phyloP scores from a whole-genome alignment of 805 yeast genomes.

The Metschnikowia matae region DNA sequence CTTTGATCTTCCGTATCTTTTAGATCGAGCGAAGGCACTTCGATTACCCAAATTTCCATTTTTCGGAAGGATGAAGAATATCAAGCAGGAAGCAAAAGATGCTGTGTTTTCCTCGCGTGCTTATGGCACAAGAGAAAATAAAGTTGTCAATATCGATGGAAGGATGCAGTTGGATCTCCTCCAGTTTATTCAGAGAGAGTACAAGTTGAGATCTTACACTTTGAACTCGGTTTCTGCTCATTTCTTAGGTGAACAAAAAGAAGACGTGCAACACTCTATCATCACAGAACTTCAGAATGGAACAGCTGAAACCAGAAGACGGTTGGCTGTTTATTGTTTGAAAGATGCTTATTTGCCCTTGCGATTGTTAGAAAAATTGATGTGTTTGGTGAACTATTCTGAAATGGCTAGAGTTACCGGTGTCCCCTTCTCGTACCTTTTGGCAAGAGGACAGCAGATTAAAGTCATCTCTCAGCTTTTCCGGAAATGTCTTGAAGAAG shows the following conservation, averaged over 20 bases:
- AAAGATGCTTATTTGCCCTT: conserved; percentile 94
- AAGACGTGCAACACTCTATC: conserved; percentile 96
- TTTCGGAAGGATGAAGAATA: conserved; percentile 70
- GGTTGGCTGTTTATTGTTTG: conserved; percentile 94
- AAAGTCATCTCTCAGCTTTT: conserved; percentile 94
- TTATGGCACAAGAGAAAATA: conserved; percentile 92
- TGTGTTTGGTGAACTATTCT: conserved; percentile 95
- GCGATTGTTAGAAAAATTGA: conserved; percentile 81
- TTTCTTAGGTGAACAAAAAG: conserved; percentile 92
- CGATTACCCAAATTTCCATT: conserved; percentile 68
- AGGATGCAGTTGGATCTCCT: conserved; percentile 90
- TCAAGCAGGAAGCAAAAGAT: conserved; percentile 75
- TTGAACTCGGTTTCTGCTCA: conserved; percentile 93
- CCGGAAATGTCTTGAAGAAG: conserved; percentile 84
- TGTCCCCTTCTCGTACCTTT: conserved; percentile 87
- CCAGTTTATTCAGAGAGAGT: conserved; percentile 91
- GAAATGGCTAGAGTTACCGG: conserved; percentile 99
- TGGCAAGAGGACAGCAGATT: conserved; percentile 95
- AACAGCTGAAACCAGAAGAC: conserved; percentile 83
- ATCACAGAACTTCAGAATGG: conserved; percentile 95
- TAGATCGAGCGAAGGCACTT: conserved; percentile 81
- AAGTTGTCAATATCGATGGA: conserved; percentile 89
- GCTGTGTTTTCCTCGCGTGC: conserved; percentile 90
- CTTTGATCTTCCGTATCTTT: conserved; percentile 89
- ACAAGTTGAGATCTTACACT: conserved; percentile 90